A percentile compares a stretch with the other conserved stretches of the same genome.
These are phyloP conservation scores for Suhomyces bribrorum DNA, from an alignment of 1,139 yeast genomes.

Conservation along the genomic window DNA sequence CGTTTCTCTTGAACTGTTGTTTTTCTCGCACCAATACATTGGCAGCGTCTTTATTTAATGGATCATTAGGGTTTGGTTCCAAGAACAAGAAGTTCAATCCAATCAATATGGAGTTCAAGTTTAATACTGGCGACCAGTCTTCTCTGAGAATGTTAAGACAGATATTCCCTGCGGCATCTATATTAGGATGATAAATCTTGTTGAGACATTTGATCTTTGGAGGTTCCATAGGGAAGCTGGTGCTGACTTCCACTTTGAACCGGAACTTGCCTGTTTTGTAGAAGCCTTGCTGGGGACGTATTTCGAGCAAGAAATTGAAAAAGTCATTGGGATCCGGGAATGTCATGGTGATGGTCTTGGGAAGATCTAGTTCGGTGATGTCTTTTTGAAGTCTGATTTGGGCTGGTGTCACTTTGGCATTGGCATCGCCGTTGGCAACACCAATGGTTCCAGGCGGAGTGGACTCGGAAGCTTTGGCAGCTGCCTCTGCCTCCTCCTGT, in stretches of 20 bases:
- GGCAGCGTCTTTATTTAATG: slow-evolving; percentile 90
- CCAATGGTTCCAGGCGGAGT: slow-evolving; percentile 9
- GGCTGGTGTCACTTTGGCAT: slow-evolving; percentile 46
- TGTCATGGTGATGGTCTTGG: slow-evolving; percentile 57
- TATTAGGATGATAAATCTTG: slow-evolving; percentile 90
- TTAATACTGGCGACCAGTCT: slow-evolving; percentile 95
- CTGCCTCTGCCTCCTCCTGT: slow-evolving; percentile 42
- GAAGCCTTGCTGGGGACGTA: slow-evolving; percentile 79
- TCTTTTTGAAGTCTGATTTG: slow-evolving; percentile 62
- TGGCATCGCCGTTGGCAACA: slow-evolving; percentile 7
- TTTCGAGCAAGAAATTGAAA: slow-evolving; percentile 59
- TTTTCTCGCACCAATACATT: slow-evolving; percentile 63
- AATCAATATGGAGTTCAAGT: slow-evolving; percentile 75
- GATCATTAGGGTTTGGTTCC: slow-evolving; percentile 92
- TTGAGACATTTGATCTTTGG: slow-evolving; percentile 77
- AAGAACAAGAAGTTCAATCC: slow-evolving; percentile 84
- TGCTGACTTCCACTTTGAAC: slow-evolving; percentile 64
- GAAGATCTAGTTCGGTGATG: slow-evolving; percentile 67
- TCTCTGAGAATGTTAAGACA: slow-evolving; percentile 89
- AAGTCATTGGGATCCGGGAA: slow-evolving; percentile 59
- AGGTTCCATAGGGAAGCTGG: slow-evolving; percentile 87
- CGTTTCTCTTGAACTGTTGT: slow-evolving; percentile 57
- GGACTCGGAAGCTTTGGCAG: slow-evolving; percentile 16
- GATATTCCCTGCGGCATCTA: slow-evolving; percentile 85
- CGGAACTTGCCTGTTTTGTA: slow-evolving; percentile 69